Evolutionary conservation across 257 asterid genomes (phyloP), one percentile per base, ranked within the genome.

Genomic region (Schizonepeta tenuifolia): DNA sequence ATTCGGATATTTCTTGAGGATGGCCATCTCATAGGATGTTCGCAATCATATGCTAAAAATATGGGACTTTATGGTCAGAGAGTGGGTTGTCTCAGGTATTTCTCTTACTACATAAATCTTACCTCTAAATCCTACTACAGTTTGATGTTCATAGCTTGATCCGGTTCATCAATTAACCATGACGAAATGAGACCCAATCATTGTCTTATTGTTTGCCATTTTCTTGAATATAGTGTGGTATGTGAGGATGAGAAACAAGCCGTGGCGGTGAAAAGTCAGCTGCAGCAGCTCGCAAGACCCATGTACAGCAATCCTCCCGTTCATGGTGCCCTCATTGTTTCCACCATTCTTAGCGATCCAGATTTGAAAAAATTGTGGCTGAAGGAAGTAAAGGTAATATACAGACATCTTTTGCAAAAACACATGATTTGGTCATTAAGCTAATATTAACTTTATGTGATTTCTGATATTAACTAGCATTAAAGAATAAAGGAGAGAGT

Each of bases 41-140:
- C 98, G 15, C 99, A 95, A 62, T 95, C 99, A 12, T 95, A 92
- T 76, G 99, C 99, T 50, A 95, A 95, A 85, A 95, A 95, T 78
- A 95, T 95, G 99, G 99, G 99, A 74, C 96, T 95, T 59, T 95
- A 95, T 67, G 98, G 98, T 41, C 98, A 95, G 86, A 87, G 99
- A 86, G 92, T 92, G 41, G 98, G 99, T 71, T 95, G 98, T 83
- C 88, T 95, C 65, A 95, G 98, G 98, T 89, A 75, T 69, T 60
- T 51, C 43, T 77, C 47, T 73, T 9, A 26, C 63, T 70, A 69
- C 22, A 28, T 36, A 11, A 58, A 54, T 63, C 66, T 40, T 65
- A 61, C 28, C 74, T 58, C 22, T 54, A 53, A 53, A 64, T 36
- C 57, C 58, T 22, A 17, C 51, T 8, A 31, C n/a, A 69, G 8